A percentile compares a stretch with the other conserved stretches of the same genome.
phyloP scores from a whole-genome alignment of 228 moss, liverwort and hornwort genomes.

The Sphagnum fallax region DNA sequence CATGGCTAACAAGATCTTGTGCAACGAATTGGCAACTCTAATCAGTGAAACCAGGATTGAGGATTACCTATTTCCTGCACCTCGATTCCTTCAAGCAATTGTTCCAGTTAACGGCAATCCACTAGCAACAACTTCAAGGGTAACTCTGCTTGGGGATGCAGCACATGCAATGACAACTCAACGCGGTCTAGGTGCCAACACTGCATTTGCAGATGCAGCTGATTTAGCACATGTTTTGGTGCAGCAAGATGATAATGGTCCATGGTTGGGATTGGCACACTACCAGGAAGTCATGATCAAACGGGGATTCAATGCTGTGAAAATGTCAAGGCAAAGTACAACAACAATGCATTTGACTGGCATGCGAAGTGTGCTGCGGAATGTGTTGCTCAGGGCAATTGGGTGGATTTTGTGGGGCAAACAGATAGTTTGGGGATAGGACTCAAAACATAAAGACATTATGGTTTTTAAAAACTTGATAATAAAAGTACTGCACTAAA shows the following conservation, averaged over 20 bases:
- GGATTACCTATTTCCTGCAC: constrained; percentile 14
- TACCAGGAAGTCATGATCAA: constrained; percentile 28
- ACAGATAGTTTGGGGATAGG: constrained; percentile 1
- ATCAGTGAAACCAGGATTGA: constrained; percentile 9
- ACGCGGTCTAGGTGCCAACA: constrained; percentile 43
- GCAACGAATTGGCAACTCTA: constrained; percentile 16
- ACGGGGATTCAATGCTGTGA: constrained; percentile 29
- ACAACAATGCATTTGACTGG: constrained; percentile 22
- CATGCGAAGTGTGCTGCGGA: constrained; percentile 13
- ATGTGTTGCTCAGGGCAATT: constrained; percentile 10
- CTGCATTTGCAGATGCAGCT: constrained; percentile 33
- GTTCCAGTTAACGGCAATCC: constrained; percentile 21
- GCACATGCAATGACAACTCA: constrained; percentile 47
- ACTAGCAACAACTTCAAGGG: constrained; percentile 24
- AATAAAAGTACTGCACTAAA: no score
- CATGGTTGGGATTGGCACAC: constrained; percentile 16
- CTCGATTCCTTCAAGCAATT: constrained; percentile 13
- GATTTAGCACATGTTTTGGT: constrained; percentile 24
- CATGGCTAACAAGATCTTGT: not conserved
- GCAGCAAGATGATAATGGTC: constrained; percentile 11
- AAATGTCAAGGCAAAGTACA: constrained; percentile 9
- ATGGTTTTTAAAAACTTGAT: no score
- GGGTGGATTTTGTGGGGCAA: constrained; percentile 41
- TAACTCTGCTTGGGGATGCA: constrained; percentile 37
- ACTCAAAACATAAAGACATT: no score